phyloP scores from a whole-genome alignment of 441 rosid species.

The Macaranga tanarius region DNA sequence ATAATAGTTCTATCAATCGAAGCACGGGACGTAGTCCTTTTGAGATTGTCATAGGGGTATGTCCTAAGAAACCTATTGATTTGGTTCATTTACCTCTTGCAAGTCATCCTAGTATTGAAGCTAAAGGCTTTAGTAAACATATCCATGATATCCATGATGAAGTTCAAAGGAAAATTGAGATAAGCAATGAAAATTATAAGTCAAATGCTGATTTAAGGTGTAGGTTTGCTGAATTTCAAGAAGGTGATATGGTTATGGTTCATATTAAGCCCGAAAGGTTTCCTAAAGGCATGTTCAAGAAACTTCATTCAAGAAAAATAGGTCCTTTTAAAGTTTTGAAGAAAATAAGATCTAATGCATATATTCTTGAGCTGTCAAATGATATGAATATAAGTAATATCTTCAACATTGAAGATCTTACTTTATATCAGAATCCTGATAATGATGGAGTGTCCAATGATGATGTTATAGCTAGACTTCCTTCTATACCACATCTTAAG shows the following conservation, averaged over 20 bases:
- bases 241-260: slow-evolving; percentile 13
- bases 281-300: background rate
- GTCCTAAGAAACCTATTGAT: slow-evolving; percentile 3
- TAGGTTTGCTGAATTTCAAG: background rate
- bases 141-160: slow-evolving; percentile 4
- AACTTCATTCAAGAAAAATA: background rate
- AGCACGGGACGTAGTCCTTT: background rate
- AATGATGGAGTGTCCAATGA: background rate
- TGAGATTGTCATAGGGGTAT: background rate
- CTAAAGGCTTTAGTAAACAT: background rate
- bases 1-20: background rate
- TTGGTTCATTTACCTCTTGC: background rate
- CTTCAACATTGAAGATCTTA: slow-evolving; percentile 5
- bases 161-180: background rate
- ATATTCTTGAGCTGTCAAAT: background rate
- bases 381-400: background rate
- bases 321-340: background rate
- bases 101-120: background rate
- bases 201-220: background rate
- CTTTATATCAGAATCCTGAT: background rate
- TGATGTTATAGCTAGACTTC: background rate
- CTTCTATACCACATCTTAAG: background rate
- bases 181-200: background rate
- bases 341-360: slow-evolving; percentile 9
- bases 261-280: background rate